Evolutionary conservation across 306 rosid genomes (phyloP).

Genomic region (Purshia tridentata): DNA sequence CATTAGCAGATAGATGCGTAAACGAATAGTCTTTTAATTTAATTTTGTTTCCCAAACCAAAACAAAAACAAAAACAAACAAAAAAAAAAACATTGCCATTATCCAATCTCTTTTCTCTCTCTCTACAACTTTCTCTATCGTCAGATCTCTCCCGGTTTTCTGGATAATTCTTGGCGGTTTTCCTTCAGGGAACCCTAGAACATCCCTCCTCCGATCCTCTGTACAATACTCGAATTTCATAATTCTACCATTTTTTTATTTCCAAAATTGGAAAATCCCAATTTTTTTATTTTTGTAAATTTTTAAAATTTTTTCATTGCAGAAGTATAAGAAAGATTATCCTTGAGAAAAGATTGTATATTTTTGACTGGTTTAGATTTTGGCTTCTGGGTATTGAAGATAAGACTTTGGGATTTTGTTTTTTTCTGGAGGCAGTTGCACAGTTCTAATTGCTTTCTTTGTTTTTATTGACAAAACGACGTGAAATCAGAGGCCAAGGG

Average conservation of each 20-base stretch:
- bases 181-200: constrained; percentile 16
- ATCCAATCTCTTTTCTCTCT: constrained; percentile 37
- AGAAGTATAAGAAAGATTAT: neutral
- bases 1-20: constrained; percentile 10
- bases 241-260: constrained; percentile 17
- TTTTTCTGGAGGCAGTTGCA: constrained; percentile 24
- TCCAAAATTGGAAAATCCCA: constrained; percentile 15
- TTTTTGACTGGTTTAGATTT: constrained; percentile 21
- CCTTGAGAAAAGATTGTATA: neutral
- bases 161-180: constrained; percentile 39
- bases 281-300: constrained; percentile 1
- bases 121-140: constrained; percentile 47
- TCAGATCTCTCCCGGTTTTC: constrained; percentile 46
- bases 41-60: neutral
- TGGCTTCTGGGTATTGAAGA: constrained; percentile 33
- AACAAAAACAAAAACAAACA: neutral
- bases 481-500: constrained; percentile 22
- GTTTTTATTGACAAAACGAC: constrained; percentile 28
- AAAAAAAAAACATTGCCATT: constrained; percentile 27
- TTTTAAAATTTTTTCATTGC: constrained; percentile 26
- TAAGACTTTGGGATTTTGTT: constrained; percentile 16
- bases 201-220: constrained; percentile 11
- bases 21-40: constrained; percentile 5
- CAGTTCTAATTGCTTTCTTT: constrained; percentile 22
- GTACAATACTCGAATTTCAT: constrained; percentile 23